phyloP scores from a whole-genome alignment of 805 yeast genomes.

The Millerozyma miso region DNA sequence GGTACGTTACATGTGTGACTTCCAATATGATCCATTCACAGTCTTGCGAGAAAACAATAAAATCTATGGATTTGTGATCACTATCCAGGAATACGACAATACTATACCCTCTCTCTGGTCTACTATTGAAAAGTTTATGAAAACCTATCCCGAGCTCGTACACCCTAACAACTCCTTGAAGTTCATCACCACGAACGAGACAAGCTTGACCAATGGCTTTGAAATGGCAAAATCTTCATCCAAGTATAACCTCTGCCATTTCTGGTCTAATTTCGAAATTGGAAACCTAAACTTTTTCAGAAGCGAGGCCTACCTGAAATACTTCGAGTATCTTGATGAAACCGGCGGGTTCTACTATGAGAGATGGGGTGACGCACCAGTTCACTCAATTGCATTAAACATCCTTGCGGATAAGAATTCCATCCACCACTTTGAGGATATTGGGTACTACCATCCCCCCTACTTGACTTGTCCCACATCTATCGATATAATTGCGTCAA shows the following conservation, averaged over 20 bases:
- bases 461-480: constrained; percentile 39
- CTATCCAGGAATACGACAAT: constrained; percentile 49
- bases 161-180: constrained; percentile 45
- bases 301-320: constrained; percentile 40
- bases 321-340: constrained; percentile 43
- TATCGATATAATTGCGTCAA: constrained; percentile 25
- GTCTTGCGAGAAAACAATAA: constrained; percentile 40
- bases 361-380: constrained; percentile 58
- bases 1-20: constrained; percentile 52
- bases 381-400: constrained; percentile 36
- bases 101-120: constrained; percentile 52
- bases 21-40: constrained; percentile 51
- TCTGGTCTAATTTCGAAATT: constrained; percentile 64
- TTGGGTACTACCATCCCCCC: constrained; percentile 42
- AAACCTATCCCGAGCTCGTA: constrained; percentile 39
- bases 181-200: constrained; percentile 44
- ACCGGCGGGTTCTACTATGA: constrained; percentile 55
- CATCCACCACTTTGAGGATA: constrained; percentile 43
- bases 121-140: constrained; percentile 43
- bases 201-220: constrained; percentile 20
- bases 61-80: constrained; percentile 47
- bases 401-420: constrained; percentile 31
- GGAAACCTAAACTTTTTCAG: constrained; percentile 49
- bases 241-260: constrained; percentile 53
- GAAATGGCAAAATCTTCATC: constrained; percentile 19